These are phyloP conservation scores for Rhodotorula mucilaginosa DNA, from an alignment of 1,284 basidiomycete genomes.

Conservation along the genomic window DNA sequence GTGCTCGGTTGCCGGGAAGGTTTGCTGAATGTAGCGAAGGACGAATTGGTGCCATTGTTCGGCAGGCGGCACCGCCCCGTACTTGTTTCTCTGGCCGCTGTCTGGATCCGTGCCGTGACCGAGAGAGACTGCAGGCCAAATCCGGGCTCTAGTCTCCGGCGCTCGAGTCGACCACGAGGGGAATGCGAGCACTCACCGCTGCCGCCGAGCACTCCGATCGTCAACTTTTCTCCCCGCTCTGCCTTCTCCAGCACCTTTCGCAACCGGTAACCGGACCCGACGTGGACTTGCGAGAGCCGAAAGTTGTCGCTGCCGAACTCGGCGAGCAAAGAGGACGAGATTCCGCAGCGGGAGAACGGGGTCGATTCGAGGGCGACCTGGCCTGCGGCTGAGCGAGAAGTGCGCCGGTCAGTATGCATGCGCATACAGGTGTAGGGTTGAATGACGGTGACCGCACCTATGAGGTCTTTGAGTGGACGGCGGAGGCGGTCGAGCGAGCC, in stretches of 20 bases:
- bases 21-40: neutral
- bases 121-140: neutral
- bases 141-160: neutral
- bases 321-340: neutral
- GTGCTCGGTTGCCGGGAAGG: neutral
- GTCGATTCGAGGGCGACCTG: neutral
- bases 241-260: slow-evolving; percentile 9
- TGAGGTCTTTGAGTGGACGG: no score
- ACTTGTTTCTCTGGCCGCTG: slow-evolving; percentile 2
- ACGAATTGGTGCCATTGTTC: slow-evolving; percentile 14
- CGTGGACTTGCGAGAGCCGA: slow-evolving; percentile 15
- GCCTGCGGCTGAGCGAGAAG: neutral
- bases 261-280: slow-evolving; percentile 9
- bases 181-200: slow-evolving; percentile 5
- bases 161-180: no score
- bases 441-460: no score
- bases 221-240: slow-evolving; percentile 5
- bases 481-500: no score
- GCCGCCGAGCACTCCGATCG: slow-evolving; percentile 19
- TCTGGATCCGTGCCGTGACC: slow-evolving; percentile 8
- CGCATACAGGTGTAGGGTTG: no score
- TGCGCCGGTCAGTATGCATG: no score
- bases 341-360: slow-evolving; percentile 1
- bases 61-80: slow-evolving; percentile 5
- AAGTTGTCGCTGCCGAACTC: slow-evolving; percentile 17